A percentile compares a stretch with the other conserved stretches of the same genome.
phyloP scores from a whole-genome alignment of 495 filamentous ascomycete species.

The Lasiosphaeriaceae sp. region DNA sequence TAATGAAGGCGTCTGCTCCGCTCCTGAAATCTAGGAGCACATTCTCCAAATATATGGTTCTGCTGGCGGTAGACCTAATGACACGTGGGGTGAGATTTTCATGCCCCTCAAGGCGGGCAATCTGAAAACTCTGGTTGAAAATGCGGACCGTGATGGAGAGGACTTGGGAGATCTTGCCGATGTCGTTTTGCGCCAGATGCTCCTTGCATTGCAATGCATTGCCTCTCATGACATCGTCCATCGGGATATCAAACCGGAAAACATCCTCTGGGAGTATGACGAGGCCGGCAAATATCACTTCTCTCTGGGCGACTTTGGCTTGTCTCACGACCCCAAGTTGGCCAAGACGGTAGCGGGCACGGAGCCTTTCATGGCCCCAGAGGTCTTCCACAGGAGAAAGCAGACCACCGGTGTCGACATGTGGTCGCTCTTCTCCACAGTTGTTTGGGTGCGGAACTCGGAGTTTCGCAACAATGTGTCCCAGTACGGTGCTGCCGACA shows the following conservation, averaged over 20 bases:
- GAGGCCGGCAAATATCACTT: constrained; percentile 20
- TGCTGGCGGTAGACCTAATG: constrained; percentile 9
- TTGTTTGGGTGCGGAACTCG: constrained; percentile 30
- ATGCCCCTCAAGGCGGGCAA: constrained; percentile 31
- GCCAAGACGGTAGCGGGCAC: constrained; percentile 26
- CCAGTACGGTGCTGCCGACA: constrained; percentile 6
- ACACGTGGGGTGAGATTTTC: constrained; percentile 30
- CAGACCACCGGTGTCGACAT: constrained; percentile 39
- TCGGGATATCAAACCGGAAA: constrained; percentile 77
- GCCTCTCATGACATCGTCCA: constrained; percentile 60
- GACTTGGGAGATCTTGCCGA: constrained; percentile 5
- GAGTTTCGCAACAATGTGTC: constrained; percentile 19
- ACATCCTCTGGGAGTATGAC: constrained; percentile 50
- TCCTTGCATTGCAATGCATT: constrained; percentile 31
- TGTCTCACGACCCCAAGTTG: constrained; percentile 22
- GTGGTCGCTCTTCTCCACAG: constrained; percentile 42
- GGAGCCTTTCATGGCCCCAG: constrained; percentile 30
- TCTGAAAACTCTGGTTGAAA: constrained; percentile 19
- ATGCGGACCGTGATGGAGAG: not conserved
- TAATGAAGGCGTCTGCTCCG: not conserved
- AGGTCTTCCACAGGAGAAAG: constrained; percentile 17
- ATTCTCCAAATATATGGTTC: constrained; percentile 27
- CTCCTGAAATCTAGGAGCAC: constrained; percentile 17
- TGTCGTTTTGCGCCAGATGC: constrained; percentile 29
- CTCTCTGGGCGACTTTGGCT: constrained; percentile 34